phyloP scores from a whole-genome alignment of 2,329 filamentous ascomycete species.

The Alternaria ventricosa region DNA sequence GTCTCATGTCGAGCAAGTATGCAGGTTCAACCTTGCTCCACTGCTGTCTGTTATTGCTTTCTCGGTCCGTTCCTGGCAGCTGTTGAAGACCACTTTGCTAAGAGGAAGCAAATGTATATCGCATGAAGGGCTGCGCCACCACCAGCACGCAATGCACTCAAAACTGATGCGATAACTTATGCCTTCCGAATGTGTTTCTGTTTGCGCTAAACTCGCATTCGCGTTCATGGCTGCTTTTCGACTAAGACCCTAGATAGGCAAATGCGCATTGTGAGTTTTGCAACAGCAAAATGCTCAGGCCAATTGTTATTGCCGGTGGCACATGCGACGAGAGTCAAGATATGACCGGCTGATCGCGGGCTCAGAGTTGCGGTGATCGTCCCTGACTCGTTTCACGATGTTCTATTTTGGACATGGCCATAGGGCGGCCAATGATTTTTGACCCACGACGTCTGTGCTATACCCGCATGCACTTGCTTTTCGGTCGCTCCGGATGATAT shows the following conservation, averaged over 20 bases:
- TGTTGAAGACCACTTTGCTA: slow-evolving; percentile 1
- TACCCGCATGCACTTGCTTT: background rate
- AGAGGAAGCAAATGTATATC: background rate
- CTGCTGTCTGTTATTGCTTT: slow-evolving; percentile 8
- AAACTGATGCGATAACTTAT: slow-evolving; percentile 10
- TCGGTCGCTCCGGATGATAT: slow-evolving; percentile 6
- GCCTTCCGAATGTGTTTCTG: slow-evolving; percentile 14
- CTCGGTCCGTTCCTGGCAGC: slow-evolving; percentile 9
- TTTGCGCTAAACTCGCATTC: slow-evolving; percentile 13
- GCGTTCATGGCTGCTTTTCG: slow-evolving; percentile 17
- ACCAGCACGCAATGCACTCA: slow-evolving; percentile 1
- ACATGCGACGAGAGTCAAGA: background rate
- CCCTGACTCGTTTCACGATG: slow-evolving; percentile 7
- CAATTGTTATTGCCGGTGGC: background rate
- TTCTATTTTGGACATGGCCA: slow-evolving; percentile 3
- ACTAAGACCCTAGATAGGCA: slow-evolving; percentile 1
- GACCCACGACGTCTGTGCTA: background rate
- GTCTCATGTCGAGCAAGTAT: slow-evolving; percentile 22
- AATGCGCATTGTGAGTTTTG: background rate
- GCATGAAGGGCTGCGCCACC: slow-evolving; percentile 1
- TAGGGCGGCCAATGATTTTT: slow-evolving; percentile 5
- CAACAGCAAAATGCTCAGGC: background rate
- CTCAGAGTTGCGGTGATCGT: background rate
- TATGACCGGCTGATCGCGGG: background rate
- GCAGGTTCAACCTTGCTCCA: slow-evolving; percentile 8